Base-by-base conservation (phyloP, 106 monocot genomes). In the Dactylorhiza incarnata region DNA sequence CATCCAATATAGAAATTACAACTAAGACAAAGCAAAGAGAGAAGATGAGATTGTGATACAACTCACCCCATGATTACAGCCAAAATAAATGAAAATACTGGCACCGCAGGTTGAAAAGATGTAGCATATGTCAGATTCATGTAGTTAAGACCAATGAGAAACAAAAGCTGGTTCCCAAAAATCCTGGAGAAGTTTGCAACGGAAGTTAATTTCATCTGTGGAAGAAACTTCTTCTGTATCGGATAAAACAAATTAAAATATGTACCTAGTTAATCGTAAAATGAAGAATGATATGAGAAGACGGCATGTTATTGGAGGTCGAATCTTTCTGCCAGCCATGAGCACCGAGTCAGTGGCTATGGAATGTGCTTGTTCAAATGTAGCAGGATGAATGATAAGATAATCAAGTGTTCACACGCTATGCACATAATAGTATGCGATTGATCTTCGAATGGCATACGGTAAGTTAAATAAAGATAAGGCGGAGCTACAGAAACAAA, bases 41-140 rank as follows among this genome's bases (percentile, higher is more conserved):
- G 9, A 2, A 76, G 37, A 2, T 24, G n/a, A 55, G n/a, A 54
- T 4, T 6, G 26, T 47, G 48, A 50, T 61, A 56, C 45, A 81
- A 72, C 67, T 77, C 66, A 95, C 95, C 95, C 87, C 81, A 85
- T 92, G 19, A 86, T 59, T 51, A 75, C 72, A 81, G 92, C 91
- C 19, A 95, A 86, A 52, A 95, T 68, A 72, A 95, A 95, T 71
- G 95, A 92, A 53, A 95, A 95, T 37, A 89, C 92, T 45, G 95
- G 95, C 48, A 91, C 86, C 62, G 95, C 61, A 15, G 95, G 95
- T 75, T 95, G 95, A 78, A 88, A 48, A n/a, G 95, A 92, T 63
- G 95, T 92, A 62, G 92, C 95, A 85, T 88, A 89, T 74, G 92
- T 86, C 15, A 92, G 95, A 74, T 83, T 95, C 59, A 92, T 95